These are phyloP conservation scores for Nakazawaea sp. DNA, from an alignment of 805 yeast genomes.

Conservation along the genomic window DNA sequence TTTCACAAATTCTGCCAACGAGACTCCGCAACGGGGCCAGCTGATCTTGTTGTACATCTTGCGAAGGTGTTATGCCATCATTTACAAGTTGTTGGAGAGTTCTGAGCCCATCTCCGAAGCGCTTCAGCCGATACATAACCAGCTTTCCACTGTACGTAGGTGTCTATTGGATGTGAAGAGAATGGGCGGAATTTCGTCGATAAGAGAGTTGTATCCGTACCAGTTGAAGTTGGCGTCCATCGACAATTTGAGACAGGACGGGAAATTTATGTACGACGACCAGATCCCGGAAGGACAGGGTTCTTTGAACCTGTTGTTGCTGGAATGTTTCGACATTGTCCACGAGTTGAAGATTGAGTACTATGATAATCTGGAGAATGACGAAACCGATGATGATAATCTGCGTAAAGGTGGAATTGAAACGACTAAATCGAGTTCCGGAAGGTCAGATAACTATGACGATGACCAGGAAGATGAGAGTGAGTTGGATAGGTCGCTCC, in stretches of 20 bases:
- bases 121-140: constrained; percentile 89
- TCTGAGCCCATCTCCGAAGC: constrained; percentile 96
- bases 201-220: constrained; percentile 90
- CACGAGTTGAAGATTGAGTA: constrained; percentile 87
- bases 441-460: constrained; percentile 24
- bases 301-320: constrained; percentile 79
- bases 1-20: constrained; percentile 29
- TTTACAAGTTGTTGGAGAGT: constrained; percentile 82
- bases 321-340: constrained; percentile 90
- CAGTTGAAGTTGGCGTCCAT: constrained; percentile 89
- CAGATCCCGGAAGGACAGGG: constrained; percentile 99
- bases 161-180: constrained; percentile 86
- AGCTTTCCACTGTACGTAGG: constrained; percentile 82
- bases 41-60: constrained; percentile 65
- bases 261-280: constrained; percentile 82
- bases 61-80: constrained; percentile 85
- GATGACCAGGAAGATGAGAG: constrained; percentile 19
- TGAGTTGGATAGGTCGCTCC: constrained; percentile 5
- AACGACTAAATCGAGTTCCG: constrained; percentile 9
- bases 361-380: constrained; percentile 48
- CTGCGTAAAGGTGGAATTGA: constrained; percentile 10
- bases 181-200: constrained; percentile 84
- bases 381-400: constrained; percentile 19
- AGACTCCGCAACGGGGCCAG: constrained; percentile 40
- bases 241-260: constrained; percentile 83